Evolutionary conservation across 2,329 filamentous ascomycete species (phyloP).

Genomic region (Tolypocladium cylindrosporum): DNA sequence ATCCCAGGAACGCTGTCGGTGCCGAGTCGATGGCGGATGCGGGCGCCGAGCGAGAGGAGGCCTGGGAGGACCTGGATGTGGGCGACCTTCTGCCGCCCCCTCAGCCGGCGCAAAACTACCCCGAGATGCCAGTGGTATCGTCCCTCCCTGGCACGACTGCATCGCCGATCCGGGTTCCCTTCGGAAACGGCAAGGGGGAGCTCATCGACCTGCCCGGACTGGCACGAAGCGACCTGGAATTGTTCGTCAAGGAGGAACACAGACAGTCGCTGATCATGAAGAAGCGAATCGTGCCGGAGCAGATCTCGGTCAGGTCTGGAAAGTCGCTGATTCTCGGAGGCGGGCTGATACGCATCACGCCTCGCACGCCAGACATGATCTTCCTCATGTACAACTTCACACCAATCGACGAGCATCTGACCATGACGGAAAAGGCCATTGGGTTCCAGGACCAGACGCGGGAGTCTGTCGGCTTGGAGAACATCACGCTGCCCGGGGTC

Average conservation of each 20-base stretch:
- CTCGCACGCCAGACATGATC: slow-evolving; percentile 47
- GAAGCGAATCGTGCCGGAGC: slow-evolving; percentile 61
- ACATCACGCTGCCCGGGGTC: slow-evolving; percentile 50
- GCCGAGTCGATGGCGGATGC: slow-evolving; percentile 20
- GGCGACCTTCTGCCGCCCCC: slow-evolving; percentile 63
- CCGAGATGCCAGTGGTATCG: slow-evolving; percentile 78
- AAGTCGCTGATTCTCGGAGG: slow-evolving; percentile 72
- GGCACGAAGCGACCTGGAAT: slow-evolving; percentile 60
- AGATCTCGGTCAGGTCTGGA: slow-evolving; percentile 60
- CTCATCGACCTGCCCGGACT: slow-evolving; percentile 88
- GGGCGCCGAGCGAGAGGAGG: slow-evolving; percentile 7
- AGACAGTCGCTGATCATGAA: slow-evolving; percentile 69
- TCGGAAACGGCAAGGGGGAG: slow-evolving; percentile 77
- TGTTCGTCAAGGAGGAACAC: slow-evolving; percentile 57
- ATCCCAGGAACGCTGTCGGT: slow-evolving; percentile 5
- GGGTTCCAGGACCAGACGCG: slow-evolving; percentile 58
- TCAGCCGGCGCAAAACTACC: slow-evolving; percentile 63
- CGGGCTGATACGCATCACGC: slow-evolving; percentile 80
- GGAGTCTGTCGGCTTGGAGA: slow-evolving; percentile 45
- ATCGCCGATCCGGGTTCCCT: slow-evolving; percentile 87
- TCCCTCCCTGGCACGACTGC: slow-evolving; percentile 87
- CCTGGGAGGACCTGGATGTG: slow-evolving; percentile 23
- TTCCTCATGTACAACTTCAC: slow-evolving; percentile 84
- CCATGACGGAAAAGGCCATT: slow-evolving; percentile 69
- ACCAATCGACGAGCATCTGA: slow-evolving; percentile 65